Conservation (phyloP, 495 filamentous ascomycete genomes). For the Platismatia glauca region DNA sequence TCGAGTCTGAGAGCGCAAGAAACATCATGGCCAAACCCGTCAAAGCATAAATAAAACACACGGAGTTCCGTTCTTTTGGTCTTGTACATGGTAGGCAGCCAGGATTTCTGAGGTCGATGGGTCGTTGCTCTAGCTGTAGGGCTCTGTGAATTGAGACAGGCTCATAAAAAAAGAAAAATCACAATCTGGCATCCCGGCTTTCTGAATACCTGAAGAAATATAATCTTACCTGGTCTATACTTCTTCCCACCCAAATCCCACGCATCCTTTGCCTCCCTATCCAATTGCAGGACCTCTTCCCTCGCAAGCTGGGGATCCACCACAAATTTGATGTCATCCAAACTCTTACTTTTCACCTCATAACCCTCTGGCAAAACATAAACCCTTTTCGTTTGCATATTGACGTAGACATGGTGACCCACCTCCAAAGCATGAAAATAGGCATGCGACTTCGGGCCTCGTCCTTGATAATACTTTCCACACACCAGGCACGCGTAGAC, state of each 20-base stretch:
- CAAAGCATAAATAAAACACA: background rate
- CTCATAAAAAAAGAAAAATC: too few species aligned
- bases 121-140: background rate
- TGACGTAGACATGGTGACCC: constrained; percentile 94
- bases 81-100: background rate
- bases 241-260: constrained; percentile 73
- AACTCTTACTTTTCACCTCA: constrained; percentile 86
- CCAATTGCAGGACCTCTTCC: constrained; percentile 68
- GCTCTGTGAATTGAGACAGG: background rate
- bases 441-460: constrained; percentile 87
- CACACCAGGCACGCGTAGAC: constrained; percentile 97
- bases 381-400: constrained; percentile 89
- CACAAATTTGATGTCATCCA: constrained; percentile 98
- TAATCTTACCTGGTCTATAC: constrained; percentile 63
- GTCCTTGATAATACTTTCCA: constrained; percentile 93
- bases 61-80: background rate
- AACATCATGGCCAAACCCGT: background rate
- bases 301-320: constrained; percentile 83
- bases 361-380: constrained; percentile 97
- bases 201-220: too few species aligned
- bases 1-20: background rate
- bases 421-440: constrained; percentile 97
- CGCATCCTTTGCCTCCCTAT: constrained; percentile 63
- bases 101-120: background rate
- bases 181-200: background rate